Evolutionary conservation across 192 early-diverging fungal genomes (phyloP), one percentile per base, ranked within the genome.

Genomic region (Kickxella alabastrina): DNA sequence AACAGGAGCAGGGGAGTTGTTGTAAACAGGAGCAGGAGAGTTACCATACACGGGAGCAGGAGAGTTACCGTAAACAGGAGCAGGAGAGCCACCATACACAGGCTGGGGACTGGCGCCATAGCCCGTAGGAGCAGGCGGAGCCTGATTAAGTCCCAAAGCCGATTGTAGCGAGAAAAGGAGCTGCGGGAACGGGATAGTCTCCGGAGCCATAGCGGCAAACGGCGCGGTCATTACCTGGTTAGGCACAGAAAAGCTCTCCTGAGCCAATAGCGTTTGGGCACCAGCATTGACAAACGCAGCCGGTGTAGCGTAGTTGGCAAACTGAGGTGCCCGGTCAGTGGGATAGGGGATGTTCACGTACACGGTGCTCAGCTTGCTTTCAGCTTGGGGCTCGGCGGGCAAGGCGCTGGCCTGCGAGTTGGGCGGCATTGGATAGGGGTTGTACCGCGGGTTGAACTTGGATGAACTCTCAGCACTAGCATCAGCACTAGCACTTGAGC

Each of bases 151-250:
- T n/a, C n/a, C n/a, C 43, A 58, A 10, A 3, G 61, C 61, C 4
- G 47, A 43, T 44, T 70, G 68, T 21, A 70, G 47, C 32, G 60
- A 58, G 56, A 58, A 50, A 7, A 70, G 40, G 6, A 70, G 68
- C 42, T 70, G 68, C 1, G 68, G 61, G 7, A 69, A 38, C 17
- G 59, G 67, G 22, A 69, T 49, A 10, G 53, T 62, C 41, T 69
- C 54, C 0, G 67, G 56, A 19, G 59, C 46, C 39, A 70, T 51
- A 25, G 67, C 52, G 1, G 60, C 56, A 49, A 47, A 54, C 13
- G 50, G 54, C 10, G 29, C 46, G 19, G 53, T 52, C 18, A 47
- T 27, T 2, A 43, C 53, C 19, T 38, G 15, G n/a, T n/a, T n/a
- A n/a, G n/a, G n/a, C n/a, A n/a, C n/a, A n/a, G n/a, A n/a, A n/a